Evolutionary conservation across 805 yeast species (phyloP).

Genomic region (Ogataea methanolica): DNA sequence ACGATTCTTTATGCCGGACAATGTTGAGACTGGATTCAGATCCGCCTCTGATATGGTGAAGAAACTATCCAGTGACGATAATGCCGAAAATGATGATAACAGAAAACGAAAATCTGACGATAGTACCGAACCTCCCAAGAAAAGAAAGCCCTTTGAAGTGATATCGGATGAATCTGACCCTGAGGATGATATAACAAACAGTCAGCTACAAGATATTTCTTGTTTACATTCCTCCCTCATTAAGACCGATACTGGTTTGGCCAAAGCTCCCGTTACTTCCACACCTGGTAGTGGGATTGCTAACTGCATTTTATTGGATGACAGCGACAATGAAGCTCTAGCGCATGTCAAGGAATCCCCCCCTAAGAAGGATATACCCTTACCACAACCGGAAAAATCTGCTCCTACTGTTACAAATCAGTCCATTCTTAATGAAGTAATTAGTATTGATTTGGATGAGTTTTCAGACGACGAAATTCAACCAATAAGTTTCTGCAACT

Average conservation of each 20-base stretch:
- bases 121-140: not conserved
- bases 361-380: too few relatives aligned
- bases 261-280: not conserved
- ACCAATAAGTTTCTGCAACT: too few relatives aligned
- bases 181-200: slow-evolving; percentile 13
- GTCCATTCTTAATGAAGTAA: too few relatives aligned
- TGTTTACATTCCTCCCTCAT: slow-evolving; percentile 2
- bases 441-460: too few relatives aligned
- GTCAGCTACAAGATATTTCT: slow-evolving; percentile 16
- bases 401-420: too few relatives aligned
- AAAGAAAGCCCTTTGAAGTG: slow-evolving; percentile 8
- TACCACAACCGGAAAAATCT: too few relatives aligned
- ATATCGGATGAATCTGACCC: slow-evolving; percentile 13
- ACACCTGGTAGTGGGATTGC: too few relatives aligned
- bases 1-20: slow-evolving; percentile 68
- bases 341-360: too few relatives aligned
- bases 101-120: slow-evolving; percentile 4
- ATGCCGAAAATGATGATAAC: not conserved
- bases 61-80: slow-evolving; percentile 12
- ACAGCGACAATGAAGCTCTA: too few relatives aligned
- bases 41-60: slow-evolving; percentile 44
- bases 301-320: too few relatives aligned
- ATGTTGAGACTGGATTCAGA: slow-evolving; percentile 61
- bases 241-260: slow-evolving; percentile 5
- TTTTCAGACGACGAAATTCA: too few relatives aligned